Conservation (phyloP, 768 basidiomycete species). For the Polyporus arcularius region DNA sequence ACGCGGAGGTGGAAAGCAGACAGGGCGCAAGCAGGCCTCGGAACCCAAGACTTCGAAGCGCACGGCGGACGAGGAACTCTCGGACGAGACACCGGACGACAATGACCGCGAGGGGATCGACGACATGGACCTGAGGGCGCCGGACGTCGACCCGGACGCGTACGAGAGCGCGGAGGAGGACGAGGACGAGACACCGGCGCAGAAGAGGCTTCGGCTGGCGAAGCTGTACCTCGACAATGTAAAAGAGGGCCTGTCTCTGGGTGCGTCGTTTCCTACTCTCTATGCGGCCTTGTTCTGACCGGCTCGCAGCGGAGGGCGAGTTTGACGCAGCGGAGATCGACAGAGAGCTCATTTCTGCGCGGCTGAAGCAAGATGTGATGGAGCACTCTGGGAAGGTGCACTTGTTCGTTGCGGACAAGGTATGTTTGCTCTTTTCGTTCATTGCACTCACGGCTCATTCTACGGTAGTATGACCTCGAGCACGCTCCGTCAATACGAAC, state of each 20-base stretch:
- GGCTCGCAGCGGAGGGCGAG: slow-evolving; percentile 71
- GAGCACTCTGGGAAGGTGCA: slow-evolving; percentile 89
- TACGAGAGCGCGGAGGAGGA: slow-evolving; percentile 79
- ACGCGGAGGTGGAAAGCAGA: slow-evolving; percentile 27
- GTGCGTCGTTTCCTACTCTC: slow-evolving; percentile 10
- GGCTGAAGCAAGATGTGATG: slow-evolving; percentile 90
- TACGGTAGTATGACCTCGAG: slow-evolving; percentile 56
- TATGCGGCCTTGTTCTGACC: neutral
- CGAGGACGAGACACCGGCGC: slow-evolving; percentile 85
- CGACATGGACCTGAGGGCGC: slow-evolving; percentile 70
- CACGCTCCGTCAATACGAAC: slow-evolving; percentile 57
- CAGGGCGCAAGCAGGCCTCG: slow-evolving; percentile 25
- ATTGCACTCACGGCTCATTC: neutral
- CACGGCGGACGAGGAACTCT: slow-evolving; percentile 63
- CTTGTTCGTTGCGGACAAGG: slow-evolving; percentile 73
- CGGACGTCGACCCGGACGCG: slow-evolving; percentile 50
- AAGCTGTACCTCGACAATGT: slow-evolving; percentile 88
- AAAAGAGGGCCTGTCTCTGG: slow-evolving; percentile 61
- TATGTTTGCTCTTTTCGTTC: slow-evolving; percentile 35
- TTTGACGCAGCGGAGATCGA: slow-evolving; percentile 97
- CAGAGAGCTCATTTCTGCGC: slow-evolving; percentile 84
- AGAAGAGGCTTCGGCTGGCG: slow-evolving; percentile 89
- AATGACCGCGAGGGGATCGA: slow-evolving; percentile 53
- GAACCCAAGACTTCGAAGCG: slow-evolving; percentile 10
- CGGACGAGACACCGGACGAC: slow-evolving; percentile 59